Percentiles rank a stretch among this genome's conserved stretches.
These are phyloP conservation scores for Penicillium janthinellum DNA, from an alignment of 2,329 filamentous ascomycete genomes.

Conservation along the genomic window DNA sequence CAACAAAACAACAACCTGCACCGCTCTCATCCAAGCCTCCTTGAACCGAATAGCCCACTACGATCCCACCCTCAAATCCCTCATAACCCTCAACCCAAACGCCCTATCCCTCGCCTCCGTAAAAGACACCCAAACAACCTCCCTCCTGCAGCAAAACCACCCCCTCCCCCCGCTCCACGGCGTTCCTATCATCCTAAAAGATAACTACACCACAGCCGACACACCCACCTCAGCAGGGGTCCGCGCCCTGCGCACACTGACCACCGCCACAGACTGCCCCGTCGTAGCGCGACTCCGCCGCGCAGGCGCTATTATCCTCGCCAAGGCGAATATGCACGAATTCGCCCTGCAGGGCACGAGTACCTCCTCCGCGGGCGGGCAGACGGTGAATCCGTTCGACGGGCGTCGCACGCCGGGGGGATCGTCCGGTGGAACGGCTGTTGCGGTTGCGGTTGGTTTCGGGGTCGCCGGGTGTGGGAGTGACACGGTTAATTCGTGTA, in stretches of 20 bases:
- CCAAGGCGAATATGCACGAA: slow-evolving; percentile 65
- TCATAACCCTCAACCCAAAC: slow-evolving; percentile 56
- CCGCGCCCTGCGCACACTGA: slow-evolving; percentile 52
- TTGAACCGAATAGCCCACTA: slow-evolving; percentile 59
- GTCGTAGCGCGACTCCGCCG: slow-evolving; percentile 53
- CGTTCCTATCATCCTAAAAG: slow-evolving; percentile 64
- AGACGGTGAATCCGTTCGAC: slow-evolving; percentile 69
- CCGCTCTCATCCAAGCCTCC: slow-evolving; percentile 57
- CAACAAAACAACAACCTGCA: slow-evolving; percentile 56
- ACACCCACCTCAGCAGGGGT: slow-evolving; percentile 62
- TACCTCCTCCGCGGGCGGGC: slow-evolving; percentile 64
- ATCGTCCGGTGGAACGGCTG: slow-evolving; percentile 64
- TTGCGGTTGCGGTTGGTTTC: slow-evolving; percentile 60
- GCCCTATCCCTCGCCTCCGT: slow-evolving; percentile 53
- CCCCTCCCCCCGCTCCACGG: slow-evolving; percentile 53
- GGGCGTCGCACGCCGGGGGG: slow-evolving; percentile 65
- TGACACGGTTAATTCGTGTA: slow-evolving; percentile 64
- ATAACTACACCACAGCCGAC: slow-evolving; percentile 61
- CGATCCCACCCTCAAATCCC: slow-evolving; percentile 60
- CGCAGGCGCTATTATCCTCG: slow-evolving; percentile 60
- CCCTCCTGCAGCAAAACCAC: neutral
- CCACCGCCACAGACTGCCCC: slow-evolving; percentile 47
- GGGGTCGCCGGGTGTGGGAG: slow-evolving; percentile 62
- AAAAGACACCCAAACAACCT: slow-evolving; percentile 44
- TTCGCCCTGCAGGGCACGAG: slow-evolving; percentile 65